These are phyloP conservation scores for Globisporangium sylvaticum DNA, from an alignment of 352 stramenopile species.

Conservation along the genomic window DNA sequence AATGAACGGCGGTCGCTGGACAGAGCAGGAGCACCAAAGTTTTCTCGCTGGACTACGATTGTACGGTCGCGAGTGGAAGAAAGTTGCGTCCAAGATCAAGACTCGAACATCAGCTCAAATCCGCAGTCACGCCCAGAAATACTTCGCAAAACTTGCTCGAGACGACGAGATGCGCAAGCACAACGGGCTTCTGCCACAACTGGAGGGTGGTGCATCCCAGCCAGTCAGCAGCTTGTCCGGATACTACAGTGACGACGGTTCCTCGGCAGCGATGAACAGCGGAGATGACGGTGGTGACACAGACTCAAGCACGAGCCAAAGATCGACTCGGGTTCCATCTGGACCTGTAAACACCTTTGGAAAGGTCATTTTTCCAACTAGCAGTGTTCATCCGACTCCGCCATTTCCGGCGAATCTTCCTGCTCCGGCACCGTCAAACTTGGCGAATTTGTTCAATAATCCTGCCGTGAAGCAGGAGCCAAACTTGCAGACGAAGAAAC, in stretches of 20 bases:
- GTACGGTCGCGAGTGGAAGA: slow-evolving; percentile 98
- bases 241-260: slow-evolving; percentile 68
- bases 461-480: not conserved
- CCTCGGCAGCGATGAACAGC: slow-evolving; percentile 51
- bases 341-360: not conserved
- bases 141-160: slow-evolving; percentile 82
- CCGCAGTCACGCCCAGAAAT: slow-evolving; percentile 83
- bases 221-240: slow-evolving; percentile 18
- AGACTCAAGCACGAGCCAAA: slow-evolving; percentile 20
- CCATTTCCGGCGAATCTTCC: no score
- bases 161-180: slow-evolving; percentile 68
- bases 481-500: slow-evolving; percentile 26
- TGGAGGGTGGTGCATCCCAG: slow-evolving; percentile 15
- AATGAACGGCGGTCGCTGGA: slow-evolving; percentile 93
- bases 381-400: not conserved
- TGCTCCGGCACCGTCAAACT: not conserved
- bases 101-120: slow-evolving; percentile 85
- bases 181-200: slow-evolving; percentile 20
- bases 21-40: slow-evolving; percentile 91
- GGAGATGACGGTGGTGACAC: slow-evolving; percentile 41
- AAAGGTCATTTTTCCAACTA: not conserved
- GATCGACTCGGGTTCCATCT: not conserved
- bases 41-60: slow-evolving; percentile 92
- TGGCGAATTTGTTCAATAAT: slow-evolving; percentile 2
- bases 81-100: slow-evolving; percentile 88